A percentile compares a stretch with the other conserved stretches of the same genome.
These are phyloP conservation scores for Plasmodium knowlesi DNA, from an alignment of 169 alveolate species.

Conservation along the genomic window DNA sequence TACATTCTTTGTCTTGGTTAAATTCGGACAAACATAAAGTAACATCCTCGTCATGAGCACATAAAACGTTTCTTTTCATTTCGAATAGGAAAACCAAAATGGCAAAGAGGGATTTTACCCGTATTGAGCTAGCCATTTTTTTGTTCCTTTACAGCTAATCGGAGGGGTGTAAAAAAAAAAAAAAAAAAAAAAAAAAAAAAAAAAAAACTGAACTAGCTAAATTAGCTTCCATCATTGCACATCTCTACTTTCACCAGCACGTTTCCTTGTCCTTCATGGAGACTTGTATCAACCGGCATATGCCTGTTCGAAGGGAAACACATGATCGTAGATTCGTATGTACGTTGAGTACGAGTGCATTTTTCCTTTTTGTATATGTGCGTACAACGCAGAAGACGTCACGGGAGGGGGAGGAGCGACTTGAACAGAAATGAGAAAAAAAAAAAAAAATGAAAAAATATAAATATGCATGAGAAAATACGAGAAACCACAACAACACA, in stretches of 20 bases:
- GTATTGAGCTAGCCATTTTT: background rate
- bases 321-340: background rate
- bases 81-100: background rate
- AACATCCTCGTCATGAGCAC: background rate
- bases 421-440: background rate
- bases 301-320: background rate
- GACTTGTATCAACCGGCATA: background rate
- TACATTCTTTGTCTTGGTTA: conserved; percentile 6
- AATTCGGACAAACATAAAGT: background rate
- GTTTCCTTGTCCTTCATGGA: background rate
- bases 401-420: background rate
- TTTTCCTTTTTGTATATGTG: background rate
- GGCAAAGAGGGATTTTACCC: background rate
- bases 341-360: background rate
- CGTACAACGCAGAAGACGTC: background rate
- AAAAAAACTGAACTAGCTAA: background rate
- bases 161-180: background rate
- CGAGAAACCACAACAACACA: background rate
- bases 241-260: background rate
- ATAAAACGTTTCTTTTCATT: background rate
- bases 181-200: conserved; percentile 3
- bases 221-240: background rate
- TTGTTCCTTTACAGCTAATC: background rate
- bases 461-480: background rate
- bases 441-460: background rate